These are phyloP conservation scores for Clitopilus hobsonii DNA, from an alignment of 768 basidiomycete species.

Conservation along the genomic window DNA sequence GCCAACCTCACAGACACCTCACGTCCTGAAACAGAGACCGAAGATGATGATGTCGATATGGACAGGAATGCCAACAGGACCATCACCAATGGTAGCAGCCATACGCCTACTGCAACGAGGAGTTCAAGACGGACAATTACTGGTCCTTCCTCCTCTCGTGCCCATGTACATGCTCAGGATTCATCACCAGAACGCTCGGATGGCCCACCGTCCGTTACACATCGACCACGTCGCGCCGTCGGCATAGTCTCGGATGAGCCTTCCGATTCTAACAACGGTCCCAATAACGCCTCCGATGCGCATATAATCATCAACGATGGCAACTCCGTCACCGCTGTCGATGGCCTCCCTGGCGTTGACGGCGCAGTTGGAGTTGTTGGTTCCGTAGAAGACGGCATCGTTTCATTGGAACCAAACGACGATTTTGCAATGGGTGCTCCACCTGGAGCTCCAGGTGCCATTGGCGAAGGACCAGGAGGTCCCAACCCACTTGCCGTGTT, in stretches of 20 bases:
- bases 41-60: constrained; percentile 72
- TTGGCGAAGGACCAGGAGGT: constrained; percentile 16
- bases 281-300: constrained; percentile 24
- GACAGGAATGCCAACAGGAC: constrained; percentile 55
- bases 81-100: constrained; percentile 18
- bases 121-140: neutral
- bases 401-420: constrained; percentile 75
- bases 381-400: constrained; percentile 72
- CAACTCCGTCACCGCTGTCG: neutral
- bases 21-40: constrained; percentile 70
- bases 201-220: constrained; percentile 14
- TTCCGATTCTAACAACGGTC: constrained; percentile 15
- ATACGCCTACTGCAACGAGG: constrained; percentile 1
- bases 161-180: neutral
- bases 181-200: constrained; percentile 11
- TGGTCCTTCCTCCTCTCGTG: neutral
- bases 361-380: constrained; percentile 33
- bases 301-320: constrained; percentile 42
- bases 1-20: constrained; percentile 40
- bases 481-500: constrained; percentile 4
- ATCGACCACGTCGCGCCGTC: constrained; percentile 22
- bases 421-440: constrained; percentile 90
- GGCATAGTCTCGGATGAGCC: constrained; percentile 39
- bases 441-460: constrained; percentile 83
- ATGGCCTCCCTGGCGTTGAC: constrained; percentile 11